phyloP scores from a whole-genome alignment of 2,329 filamentous ascomycete species.

The Paramyrothecium roridum region DNA sequence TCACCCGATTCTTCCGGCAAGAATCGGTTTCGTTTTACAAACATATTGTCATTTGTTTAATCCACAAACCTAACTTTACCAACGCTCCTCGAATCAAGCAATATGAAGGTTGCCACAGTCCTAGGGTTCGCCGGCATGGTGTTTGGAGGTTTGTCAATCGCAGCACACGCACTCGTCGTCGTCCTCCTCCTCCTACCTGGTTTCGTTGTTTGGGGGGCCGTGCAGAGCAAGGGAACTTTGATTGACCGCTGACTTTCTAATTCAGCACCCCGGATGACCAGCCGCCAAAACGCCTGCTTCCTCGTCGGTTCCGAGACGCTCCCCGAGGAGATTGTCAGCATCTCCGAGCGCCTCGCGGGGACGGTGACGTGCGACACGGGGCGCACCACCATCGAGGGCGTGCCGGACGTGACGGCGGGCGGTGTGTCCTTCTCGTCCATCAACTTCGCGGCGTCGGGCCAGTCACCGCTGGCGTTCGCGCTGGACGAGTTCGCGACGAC shows the following conservation, averaged over 20 bases:
- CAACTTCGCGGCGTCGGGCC: conserved; percentile 50
- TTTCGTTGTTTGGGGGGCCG: no score
- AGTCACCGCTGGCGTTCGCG: conserved; percentile 51
- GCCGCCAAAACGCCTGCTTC: conserved; percentile 46
- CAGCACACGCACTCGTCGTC: background rate
- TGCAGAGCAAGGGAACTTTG: no score
- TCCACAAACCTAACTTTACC: background rate
- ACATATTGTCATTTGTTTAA: background rate
- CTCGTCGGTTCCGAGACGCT: conserved; percentile 47
- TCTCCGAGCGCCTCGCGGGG: conserved; percentile 36
- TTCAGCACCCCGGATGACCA: conserved; percentile 13
- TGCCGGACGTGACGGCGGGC: conserved; percentile 55
- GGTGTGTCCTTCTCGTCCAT: conserved; percentile 48
- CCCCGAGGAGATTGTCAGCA: conserved; percentile 44
- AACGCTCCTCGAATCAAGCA: background rate
- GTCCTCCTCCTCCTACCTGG: background rate
- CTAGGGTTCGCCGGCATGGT: conserved; percentile 12
- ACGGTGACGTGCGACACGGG: conserved; percentile 46
- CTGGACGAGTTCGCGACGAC: conserved; percentile 51
- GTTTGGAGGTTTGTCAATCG: conserved; percentile 12
- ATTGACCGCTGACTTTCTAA: no score
- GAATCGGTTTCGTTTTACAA: background rate
- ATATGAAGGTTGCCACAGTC: conserved; percentile 14
- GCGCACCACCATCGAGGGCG: conserved; percentile 45
- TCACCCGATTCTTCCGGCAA: conserved; percentile 1